Conservation (phyloP, 2,329 filamentous ascomycete genomes). For the Fusarium sp. region DNA sequence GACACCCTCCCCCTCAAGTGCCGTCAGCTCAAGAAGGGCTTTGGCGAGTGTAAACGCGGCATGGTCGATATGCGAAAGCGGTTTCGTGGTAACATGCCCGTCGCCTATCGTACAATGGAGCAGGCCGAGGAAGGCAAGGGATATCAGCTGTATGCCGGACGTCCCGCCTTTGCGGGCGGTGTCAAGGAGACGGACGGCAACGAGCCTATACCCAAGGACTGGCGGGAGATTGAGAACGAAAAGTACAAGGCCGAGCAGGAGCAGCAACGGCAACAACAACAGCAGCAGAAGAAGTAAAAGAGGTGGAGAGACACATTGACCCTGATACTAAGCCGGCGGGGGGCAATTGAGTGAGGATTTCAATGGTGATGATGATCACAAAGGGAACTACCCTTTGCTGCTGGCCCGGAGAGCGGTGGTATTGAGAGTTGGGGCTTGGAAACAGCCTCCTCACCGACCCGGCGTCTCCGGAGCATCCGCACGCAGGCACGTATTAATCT, state of each 20-base stretch:
- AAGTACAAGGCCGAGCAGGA: slow-evolving; percentile 59
- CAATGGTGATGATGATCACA: background rate
- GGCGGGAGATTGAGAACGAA: slow-evolving; percentile 74
- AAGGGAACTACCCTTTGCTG: background rate
- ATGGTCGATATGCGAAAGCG: slow-evolving; percentile 99
- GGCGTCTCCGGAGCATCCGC: background rate
- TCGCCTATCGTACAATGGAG: slow-evolving; percentile 72
- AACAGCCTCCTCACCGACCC: background rate
- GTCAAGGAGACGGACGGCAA: slow-evolving; percentile 76
- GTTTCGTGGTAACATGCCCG: slow-evolving; percentile 92
- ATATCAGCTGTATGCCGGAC: slow-evolving; percentile 84
- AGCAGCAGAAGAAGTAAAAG: slow-evolving; percentile 43
- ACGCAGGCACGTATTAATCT: background rate
- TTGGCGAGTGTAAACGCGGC: slow-evolving; percentile 94
- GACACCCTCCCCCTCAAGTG: slow-evolving; percentile 88
- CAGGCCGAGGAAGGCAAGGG: slow-evolving; percentile 66
- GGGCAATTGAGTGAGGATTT: background rate
- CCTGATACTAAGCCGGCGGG: background rate
- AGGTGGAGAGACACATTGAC: background rate
- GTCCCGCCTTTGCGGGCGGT: slow-evolving; percentile 73
- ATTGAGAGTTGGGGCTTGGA: background rate
- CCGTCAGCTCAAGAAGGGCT: slow-evolving; percentile 92
- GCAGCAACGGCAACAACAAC: slow-evolving; percentile 39
- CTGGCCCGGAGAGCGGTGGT: background rate
- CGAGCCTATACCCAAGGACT: slow-evolving; percentile 70